phyloP scores from a whole-genome alignment of 2,329 filamentous ascomycete species.

The Pochonia chlamydosporia region DNA sequence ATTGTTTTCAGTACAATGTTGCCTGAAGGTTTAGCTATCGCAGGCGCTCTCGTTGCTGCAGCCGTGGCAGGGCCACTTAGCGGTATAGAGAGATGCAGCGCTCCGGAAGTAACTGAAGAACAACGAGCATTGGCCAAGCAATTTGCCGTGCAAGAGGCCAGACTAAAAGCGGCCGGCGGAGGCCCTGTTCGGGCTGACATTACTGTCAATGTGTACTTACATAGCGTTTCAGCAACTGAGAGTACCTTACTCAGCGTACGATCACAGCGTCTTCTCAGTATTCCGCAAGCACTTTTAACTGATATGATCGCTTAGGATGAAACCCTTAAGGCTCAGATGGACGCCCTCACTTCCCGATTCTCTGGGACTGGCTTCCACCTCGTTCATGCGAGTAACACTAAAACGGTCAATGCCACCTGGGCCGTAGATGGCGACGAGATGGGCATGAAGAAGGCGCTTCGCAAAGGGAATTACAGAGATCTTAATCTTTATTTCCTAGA shows the following conservation, averaged over 20 bases:
- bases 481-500: too few relatives aligned
- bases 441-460: not conserved
- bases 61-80: too few relatives aligned
- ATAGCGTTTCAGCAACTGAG: not conserved
- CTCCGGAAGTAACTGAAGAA: too few relatives aligned
- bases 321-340: not conserved
- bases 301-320: not conserved
- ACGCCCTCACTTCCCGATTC: not conserved
- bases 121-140: not conserved
- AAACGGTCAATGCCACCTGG: not conserved
- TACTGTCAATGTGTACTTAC: not conserved
- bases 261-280: too few relatives aligned
- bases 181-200: not conserved
- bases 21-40: too few relatives aligned
- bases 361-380: not conserved
- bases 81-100: too few relatives aligned
- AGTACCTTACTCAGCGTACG: not conserved
- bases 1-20: too few relatives aligned
- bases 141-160: not conserved
- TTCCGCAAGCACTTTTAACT: too few relatives aligned
- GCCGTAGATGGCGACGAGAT: not conserved
- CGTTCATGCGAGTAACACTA: not conserved
- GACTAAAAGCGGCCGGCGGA: too few relatives aligned
- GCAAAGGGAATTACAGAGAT: too few relatives aligned
- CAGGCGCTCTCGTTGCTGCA: too few relatives aligned